Conservation (phyloP, 208 protist species). For the Porcisia deanei region DNA sequence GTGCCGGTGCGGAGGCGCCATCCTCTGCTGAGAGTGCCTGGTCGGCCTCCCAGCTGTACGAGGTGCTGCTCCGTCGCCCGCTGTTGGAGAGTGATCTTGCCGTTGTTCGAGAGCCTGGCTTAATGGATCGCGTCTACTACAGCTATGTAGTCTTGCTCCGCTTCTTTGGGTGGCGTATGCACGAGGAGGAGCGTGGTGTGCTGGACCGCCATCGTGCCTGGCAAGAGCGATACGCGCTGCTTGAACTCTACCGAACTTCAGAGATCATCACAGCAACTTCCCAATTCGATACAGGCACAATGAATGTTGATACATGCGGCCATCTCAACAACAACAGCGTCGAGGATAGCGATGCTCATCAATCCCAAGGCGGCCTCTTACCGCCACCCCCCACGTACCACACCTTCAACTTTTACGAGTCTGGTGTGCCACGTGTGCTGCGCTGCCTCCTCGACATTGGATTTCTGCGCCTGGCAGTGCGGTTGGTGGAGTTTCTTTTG, state of each 20-base stretch:
- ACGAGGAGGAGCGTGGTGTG: slow-evolving; percentile 81
- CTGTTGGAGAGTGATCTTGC: slow-evolving; percentile 37
- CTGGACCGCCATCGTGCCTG: slow-evolving; percentile 82
- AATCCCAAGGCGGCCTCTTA: background rate
- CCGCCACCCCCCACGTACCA: slow-evolving; percentile 21
- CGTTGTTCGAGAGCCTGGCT: slow-evolving; percentile 50
- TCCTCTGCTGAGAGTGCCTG: slow-evolving; percentile 7
- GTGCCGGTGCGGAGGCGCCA: background rate
- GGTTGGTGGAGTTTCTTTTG: slow-evolving; percentile 80
- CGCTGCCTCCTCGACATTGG: slow-evolving; percentile 67
- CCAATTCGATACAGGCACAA: background rate
- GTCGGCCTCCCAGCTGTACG: slow-evolving; percentile 9
- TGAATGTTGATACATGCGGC: background rate
- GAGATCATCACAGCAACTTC: background rate
- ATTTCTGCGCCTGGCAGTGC: slow-evolving; percentile 62
- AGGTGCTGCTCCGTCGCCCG: background rate
- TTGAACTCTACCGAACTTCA: slow-evolving; percentile 20
- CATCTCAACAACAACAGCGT: background rate
- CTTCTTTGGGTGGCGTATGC: slow-evolving; percentile 85
- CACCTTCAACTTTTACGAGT: slow-evolving; percentile 53
- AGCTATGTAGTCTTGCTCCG: slow-evolving; percentile 86
- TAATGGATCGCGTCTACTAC: slow-evolving; percentile 86
- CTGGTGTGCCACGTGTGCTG: slow-evolving; percentile 57
- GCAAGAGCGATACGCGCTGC: slow-evolving; percentile 52
- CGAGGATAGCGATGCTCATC: background rate